Conservation (phyloP, 345 rosid genomes). For the Hibiscus mutabilis region DNA sequence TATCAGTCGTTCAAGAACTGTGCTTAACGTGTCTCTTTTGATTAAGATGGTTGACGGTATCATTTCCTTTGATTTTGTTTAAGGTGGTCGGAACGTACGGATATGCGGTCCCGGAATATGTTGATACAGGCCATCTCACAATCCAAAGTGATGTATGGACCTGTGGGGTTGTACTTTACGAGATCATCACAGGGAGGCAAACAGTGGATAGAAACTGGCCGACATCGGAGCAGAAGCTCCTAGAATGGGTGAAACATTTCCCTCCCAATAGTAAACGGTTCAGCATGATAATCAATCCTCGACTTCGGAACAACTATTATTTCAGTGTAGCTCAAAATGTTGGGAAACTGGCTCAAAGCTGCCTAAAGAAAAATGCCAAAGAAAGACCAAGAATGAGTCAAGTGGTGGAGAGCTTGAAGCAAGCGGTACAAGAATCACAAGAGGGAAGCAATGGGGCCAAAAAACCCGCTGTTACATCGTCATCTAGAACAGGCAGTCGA, state of each 20-base stretch:
- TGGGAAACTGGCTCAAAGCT: constrained; percentile 64
- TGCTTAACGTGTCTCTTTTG: not conserved
- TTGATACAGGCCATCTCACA: constrained; percentile 81
- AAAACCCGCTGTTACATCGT: not conserved
- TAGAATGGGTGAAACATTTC: constrained; percentile 83
- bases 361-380: constrained; percentile 63
- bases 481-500: constrained; percentile 6
- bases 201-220: constrained; percentile 63
- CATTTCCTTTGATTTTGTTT: not conserved
- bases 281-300: constrained; percentile 73
- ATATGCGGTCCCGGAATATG: constrained; percentile 90
- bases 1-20: not conserved
- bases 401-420: constrained; percentile 45
- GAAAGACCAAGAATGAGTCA: constrained; percentile 68
- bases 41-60: not conserved
- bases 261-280: constrained; percentile 58
- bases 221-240: constrained; percentile 52
- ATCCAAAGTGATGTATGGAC: constrained; percentile 66
- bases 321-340: constrained; percentile 39
- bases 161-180: constrained; percentile 92
- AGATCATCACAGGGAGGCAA: constrained; percentile 82
- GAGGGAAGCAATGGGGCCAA: constrained; percentile 13
- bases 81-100: constrained; percentile 91
- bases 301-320: constrained; percentile 44
- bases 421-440: constrained; percentile 47